Conservation (phyloP, 1,284 basidiomycete species). For the Apiotrichum siamense region DNA sequence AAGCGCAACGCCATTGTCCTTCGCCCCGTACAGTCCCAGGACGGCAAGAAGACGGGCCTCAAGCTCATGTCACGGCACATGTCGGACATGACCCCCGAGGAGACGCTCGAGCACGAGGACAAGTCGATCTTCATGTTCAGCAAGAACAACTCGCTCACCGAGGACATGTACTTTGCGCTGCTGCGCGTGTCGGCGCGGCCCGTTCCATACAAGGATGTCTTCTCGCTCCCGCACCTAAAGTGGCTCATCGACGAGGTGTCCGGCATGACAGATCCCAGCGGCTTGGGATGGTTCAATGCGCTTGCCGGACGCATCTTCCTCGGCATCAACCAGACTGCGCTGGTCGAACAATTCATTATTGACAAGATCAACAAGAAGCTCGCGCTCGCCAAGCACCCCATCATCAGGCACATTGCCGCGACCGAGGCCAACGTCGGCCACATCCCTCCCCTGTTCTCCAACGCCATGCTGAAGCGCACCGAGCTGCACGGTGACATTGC, state of each 20-base stretch:
- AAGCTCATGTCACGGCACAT: constrained; percentile 32
- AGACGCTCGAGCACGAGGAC: constrained; percentile 46
- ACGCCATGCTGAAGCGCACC: constrained; percentile 95
- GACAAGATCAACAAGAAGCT: constrained; percentile 88
- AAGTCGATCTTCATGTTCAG: constrained; percentile 86
- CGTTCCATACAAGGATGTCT: constrained; percentile 53
- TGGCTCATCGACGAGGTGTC: constrained; percentile 67
- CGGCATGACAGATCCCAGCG: constrained; percentile 80
- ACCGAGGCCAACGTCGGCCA: constrained; percentile 84
- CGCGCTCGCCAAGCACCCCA: constrained; percentile 75
- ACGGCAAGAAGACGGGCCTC: constrained; percentile 23
- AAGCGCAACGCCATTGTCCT: constrained; percentile 81
- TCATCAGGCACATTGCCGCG: constrained; percentile 78
- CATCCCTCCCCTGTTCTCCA: constrained; percentile 70
- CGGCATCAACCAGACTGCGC: constrained; percentile 76
- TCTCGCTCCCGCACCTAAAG: constrained; percentile 73
- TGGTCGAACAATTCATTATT: constrained; percentile 75
- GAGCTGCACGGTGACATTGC: constrained; percentile 86
- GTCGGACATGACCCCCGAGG: constrained; percentile 41
- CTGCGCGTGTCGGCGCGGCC: constrained; percentile 60
- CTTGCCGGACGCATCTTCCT: constrained; percentile 87
- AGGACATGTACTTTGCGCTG: constrained; percentile 92
- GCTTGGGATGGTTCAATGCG: constrained; percentile 95
- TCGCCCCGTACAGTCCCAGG: constrained; percentile 47
- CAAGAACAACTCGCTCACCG: constrained; percentile 58